Percentiles rank a stretch among this genome's conserved stretches.
Evolutionary conservation across 768 basidiomycete genomes (phyloP).

Genomic region (Boletus eberwhitei): DNA sequence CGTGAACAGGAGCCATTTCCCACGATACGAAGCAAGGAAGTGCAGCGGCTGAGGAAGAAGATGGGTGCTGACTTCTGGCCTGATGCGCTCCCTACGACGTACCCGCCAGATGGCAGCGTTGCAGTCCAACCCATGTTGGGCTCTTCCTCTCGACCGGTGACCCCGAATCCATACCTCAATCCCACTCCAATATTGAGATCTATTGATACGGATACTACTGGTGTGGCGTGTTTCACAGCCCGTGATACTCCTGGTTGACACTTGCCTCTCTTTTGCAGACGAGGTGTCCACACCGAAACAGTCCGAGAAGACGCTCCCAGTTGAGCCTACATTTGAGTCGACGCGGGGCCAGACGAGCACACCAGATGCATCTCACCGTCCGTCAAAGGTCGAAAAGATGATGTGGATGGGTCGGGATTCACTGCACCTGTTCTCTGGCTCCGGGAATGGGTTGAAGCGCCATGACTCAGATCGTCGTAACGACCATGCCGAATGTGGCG

Average conservation of each 20-base stretch:
- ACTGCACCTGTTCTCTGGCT: conserved; percentile 28
- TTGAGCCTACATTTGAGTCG: background rate
- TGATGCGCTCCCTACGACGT: conserved; percentile 10
- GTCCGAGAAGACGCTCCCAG: background rate
- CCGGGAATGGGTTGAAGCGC: conserved; percentile 6
- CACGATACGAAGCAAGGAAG: conserved; percentile 16
- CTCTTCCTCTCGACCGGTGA: conserved; percentile 19
- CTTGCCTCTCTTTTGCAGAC: conserved; percentile 10
- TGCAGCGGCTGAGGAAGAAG: conserved; percentile 13
- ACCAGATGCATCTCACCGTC: conserved; percentile 17
- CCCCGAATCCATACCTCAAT: conserved; percentile 37
- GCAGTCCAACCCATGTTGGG: conserved; percentile 2
- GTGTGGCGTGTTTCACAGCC: conserved; percentile 8
- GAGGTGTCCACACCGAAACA: conserved; percentile 11
- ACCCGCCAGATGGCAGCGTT: background rate
- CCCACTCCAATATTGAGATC: conserved; percentile 29
- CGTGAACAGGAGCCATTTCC: conserved; percentile 16
- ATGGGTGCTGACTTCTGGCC: conserved; percentile 26
- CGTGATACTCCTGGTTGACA: background rate
- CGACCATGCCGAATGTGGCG: conserved; percentile 14
- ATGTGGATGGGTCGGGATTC: conserved; percentile 31
- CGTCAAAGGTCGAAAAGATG: conserved; percentile 32
- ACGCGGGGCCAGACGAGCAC: conserved; percentile 1
- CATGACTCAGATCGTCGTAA: conserved; percentile 13
- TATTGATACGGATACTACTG: conserved; percentile 12